These are phyloP conservation scores for Penicillium psychrosexuale DNA, from an alignment of 2,329 filamentous ascomycete genomes.

Conservation along the genomic window DNA sequence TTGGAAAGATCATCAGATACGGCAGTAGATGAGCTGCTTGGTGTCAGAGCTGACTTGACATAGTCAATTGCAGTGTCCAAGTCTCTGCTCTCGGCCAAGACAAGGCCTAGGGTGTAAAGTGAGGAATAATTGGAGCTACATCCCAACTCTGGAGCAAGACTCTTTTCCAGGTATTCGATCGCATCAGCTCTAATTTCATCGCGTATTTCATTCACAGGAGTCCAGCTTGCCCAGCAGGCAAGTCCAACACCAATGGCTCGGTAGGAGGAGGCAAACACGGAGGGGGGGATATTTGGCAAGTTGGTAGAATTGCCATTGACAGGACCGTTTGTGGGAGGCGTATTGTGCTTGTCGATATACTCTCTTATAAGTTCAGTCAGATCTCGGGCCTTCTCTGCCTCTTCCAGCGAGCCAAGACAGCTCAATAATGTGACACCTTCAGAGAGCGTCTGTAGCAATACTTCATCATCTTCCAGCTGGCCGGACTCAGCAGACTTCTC, in stretches of 20 bases:
- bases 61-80: constrained; percentile 76
- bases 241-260: constrained; percentile 81
- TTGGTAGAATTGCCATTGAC: constrained; percentile 21
- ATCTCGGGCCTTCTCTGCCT: constrained; percentile 73
- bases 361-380: constrained; percentile 69
- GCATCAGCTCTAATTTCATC: constrained; percentile 74
- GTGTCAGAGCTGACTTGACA: constrained; percentile 70
- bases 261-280: constrained; percentile 68
- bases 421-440: constrained; percentile 78
- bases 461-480: constrained; percentile 75
- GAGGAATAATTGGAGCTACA: constrained; percentile 69
- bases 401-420: constrained; percentile 70
- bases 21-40: constrained; percentile 39
- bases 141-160: constrained; percentile 64
- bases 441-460: constrained; percentile 71
- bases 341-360: constrained; percentile 64
- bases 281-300: constrained; percentile 51
- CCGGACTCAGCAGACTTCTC: constrained; percentile 64
- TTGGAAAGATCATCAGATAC: constrained; percentile 32
- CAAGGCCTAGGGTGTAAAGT: constrained; percentile 74
- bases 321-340: constrained; percentile 23
- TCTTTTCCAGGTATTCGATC: constrained; percentile 69
- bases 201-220: constrained; percentile 69
- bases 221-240: constrained; percentile 81
- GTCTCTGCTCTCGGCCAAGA: constrained; percentile 85